Evolutionary conservation across 441 rosid species (phyloP), one percentile per base, ranked within the genome.

Genomic region (Jatropha podagrica): DNA sequence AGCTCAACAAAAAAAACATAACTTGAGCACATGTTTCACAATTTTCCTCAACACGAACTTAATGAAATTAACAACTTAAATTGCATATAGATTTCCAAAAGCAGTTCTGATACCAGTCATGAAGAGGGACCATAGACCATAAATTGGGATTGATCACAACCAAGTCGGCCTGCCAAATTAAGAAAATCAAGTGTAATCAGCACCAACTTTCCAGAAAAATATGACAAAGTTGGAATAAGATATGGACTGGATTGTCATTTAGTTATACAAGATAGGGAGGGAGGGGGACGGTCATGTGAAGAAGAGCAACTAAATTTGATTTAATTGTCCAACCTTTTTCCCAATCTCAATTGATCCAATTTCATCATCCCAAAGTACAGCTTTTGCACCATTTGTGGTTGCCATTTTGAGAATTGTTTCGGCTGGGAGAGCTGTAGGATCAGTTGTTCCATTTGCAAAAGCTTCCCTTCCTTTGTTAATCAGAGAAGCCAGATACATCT

Each of bases 331-430:
- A 48, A 91, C 96, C 93, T 88, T 91, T 78, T 88, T 89, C 73
- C 88, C 93, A 76, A 80, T 82, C 83, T 88, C 96, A 77, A 91
- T 87, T 1, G 92, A 89, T 66, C 96, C 93, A 52, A 91, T 88
- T 80, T 91, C 92, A 72, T 88, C 68, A 72, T 91, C 92, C 96
- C 93, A 91, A 17, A 89, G 91, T 32, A 89, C 86, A 49, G 96
- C 78, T 79, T 85, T 91, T 46, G 96, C 93, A 71, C 92, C 92
- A 81, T 89, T 86, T 78, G 87, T 69, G 61, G 96, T 87, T 2
- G 77, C 96, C 93, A 89, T 89, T 79, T 72, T 83, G 52, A 91
- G 86, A 70, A 86, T 74, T 60, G 85, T 85, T 83, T 88, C 92
- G 65, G 93, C 90, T 55, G 93, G 90, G 65, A 91, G 86, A 72